These are phyloP conservation scores for Aspergillus ustus DNA, from an alignment of 2,329 filamentous ascomycete species.

Conservation along the genomic window DNA sequence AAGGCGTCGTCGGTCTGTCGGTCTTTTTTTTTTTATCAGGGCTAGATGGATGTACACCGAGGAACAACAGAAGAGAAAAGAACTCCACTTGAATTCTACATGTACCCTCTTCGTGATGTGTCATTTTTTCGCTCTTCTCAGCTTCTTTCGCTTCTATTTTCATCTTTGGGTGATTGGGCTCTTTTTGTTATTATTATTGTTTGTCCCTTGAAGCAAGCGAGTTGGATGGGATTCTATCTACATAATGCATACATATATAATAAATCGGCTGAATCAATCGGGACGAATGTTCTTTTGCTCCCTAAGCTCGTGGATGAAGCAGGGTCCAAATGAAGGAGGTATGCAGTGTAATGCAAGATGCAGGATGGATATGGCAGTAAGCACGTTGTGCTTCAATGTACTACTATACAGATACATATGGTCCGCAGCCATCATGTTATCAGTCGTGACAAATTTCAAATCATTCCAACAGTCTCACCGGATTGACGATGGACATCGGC, in stretches of 20 bases:
- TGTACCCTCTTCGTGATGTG: not conserved
- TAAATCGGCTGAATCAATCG: not conserved
- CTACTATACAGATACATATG: no score
- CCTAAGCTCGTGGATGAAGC: not conserved
- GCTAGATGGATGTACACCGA: not conserved
- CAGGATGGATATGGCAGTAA: not conserved
- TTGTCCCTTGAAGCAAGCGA: slow-evolving; percentile 9
- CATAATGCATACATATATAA: not conserved
- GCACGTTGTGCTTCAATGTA: not conserved
- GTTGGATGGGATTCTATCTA: slow-evolving; percentile 3
- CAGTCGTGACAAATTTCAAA: not conserved
- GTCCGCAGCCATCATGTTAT: not conserved
- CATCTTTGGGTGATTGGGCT: not conserved
- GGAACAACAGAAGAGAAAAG: not conserved
- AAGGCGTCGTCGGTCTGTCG: not conserved
- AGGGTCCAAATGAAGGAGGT: not conserved
- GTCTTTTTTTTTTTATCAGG: not conserved
- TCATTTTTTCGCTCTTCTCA: not conserved
- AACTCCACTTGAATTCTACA: not conserved
- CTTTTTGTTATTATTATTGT: slow-evolving; percentile 4
- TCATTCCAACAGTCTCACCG: not conserved
- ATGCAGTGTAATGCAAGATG: not conserved
- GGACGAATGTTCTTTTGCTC: not conserved
- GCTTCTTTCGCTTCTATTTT: not conserved
- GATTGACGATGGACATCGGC: not conserved